Base-by-base conservation (phyloP, 352 stramenopile genomes). In the Phytophthora agathidicida region DNA sequence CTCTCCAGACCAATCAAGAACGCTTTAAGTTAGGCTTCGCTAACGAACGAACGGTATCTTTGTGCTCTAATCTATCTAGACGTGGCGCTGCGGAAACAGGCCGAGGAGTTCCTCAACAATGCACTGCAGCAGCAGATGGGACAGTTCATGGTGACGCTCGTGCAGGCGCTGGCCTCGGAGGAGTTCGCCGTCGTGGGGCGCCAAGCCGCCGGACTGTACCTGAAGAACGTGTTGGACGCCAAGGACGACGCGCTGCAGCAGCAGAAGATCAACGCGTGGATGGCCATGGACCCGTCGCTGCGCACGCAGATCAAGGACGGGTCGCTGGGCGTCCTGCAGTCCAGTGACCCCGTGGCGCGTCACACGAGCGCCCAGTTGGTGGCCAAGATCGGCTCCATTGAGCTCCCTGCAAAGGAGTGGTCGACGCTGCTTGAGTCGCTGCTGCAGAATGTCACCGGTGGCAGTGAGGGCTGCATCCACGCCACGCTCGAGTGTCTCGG, bases 381-480 rank as follows among this genome's bases (percentile, higher is more conserved):
- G 35, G 91, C 95, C 19, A 97, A 98, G 77, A 88, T 98, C 51
- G 96, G 93, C 36, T 83, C 89, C 17, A 91, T 99, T 14, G 96
- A 99, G 71, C 67, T 98, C 13, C 92, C 94, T n/a, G 75, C 75
- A 41, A 91, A 97, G 50, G 70, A 98, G 73, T 99, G 97, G 96
- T 93, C 95, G 1, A 80, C 90, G 31, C 87, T 99, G 60, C 79
- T 99, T 2, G 80, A 91, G 19, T 79, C 71, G 7, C 60, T 99
- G 48, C 77, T 99, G 45, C 78, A 96, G 53, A 99, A 99, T 66
- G 91, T 98, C 13, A 97, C 89, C 0, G 67, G 53, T 14, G 75
- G 82, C 28, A 67, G 71, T 5, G 94, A 99, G 45, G 80, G 79
- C 23, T 89, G 91, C 60, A 98, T 98, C 68, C 86, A 98, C 61